A percentile compares a stretch with the other conserved stretches of the same genome.
Conservation (phyloP, 805 yeast species). For the Lachancea quebecensis region DNA sequence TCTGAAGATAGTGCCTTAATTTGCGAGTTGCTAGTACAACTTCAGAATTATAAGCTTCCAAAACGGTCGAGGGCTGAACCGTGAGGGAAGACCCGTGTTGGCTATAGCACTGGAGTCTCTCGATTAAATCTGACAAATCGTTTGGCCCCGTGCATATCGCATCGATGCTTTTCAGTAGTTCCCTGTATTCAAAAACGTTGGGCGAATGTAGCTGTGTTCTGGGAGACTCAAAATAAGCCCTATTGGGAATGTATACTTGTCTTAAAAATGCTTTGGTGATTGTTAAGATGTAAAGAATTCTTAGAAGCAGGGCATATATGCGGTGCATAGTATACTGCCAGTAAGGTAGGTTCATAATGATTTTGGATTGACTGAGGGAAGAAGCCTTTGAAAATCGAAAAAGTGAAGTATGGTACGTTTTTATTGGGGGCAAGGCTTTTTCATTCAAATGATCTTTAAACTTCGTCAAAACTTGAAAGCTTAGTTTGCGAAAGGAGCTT, state of each 20-base stretch:
- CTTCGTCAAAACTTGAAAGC: slow-evolving; percentile 25
- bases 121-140: slow-evolving; percentile 5
- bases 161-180: slow-evolving; percentile 15
- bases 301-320: slow-evolving; percentile 33
- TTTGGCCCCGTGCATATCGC: slow-evolving; percentile 10
- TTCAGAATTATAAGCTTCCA: slow-evolving; percentile 15
- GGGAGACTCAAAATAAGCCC: slow-evolving; percentile 12
- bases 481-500: slow-evolving; percentile 23
- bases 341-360: slow-evolving; percentile 30
- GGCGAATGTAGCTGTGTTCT: slow-evolving; percentile 16
- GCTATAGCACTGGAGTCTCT: slow-evolving; percentile 10
- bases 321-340: slow-evolving; percentile 42
- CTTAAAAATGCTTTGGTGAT: slow-evolving; percentile 18
- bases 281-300: slow-evolving; percentile 14
- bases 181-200: slow-evolving; percentile 23
- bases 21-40: slow-evolving; percentile 13
- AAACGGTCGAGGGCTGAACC: slow-evolving; percentile 17
- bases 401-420: slow-evolving; percentile 23
- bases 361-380: slow-evolving; percentile 9
- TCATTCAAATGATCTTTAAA: slow-evolving; percentile 22
- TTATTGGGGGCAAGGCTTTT: slow-evolving; percentile 19
- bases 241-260: slow-evolving; percentile 26
- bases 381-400: slow-evolving; percentile 18
- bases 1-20: slow-evolving; percentile 12
- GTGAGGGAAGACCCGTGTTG: slow-evolving; percentile 11